Evolutionary conservation across 305 asterid genomes (phyloP).

Genomic region (Fraxinus dipetala): DNA sequence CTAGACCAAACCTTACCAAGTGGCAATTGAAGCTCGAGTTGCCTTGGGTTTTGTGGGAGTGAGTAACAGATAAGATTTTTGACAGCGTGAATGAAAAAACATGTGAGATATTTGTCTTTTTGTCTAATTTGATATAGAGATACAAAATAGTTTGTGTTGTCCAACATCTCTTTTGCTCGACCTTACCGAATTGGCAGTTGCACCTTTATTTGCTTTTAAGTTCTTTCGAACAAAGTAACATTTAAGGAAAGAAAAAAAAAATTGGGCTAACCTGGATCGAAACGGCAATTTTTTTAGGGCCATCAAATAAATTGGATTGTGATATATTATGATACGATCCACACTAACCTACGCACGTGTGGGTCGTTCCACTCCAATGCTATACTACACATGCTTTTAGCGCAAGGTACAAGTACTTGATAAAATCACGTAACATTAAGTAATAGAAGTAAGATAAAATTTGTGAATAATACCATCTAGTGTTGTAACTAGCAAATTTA

Average conservation of each 20-base stretch:
- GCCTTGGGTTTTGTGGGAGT: background rate
- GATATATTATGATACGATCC: background rate
- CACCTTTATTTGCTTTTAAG: background rate
- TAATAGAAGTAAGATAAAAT: background rate
- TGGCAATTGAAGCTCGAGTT: background rate
- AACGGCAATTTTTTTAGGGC: background rate
- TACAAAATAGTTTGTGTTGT: background rate
- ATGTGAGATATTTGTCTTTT: background rate
- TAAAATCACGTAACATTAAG: background rate
- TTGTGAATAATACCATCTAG: background rate
- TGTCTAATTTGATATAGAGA: background rate
- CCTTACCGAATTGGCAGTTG: background rate
- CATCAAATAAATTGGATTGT: background rate
- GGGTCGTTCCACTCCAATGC: background rate
- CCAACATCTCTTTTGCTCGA: background rate
- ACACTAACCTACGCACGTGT: background rate
- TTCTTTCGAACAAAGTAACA: background rate
- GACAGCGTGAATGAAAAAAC: background rate
- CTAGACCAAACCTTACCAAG: background rate
- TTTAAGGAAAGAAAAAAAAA: background rate
- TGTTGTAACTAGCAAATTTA: too few relatives aligned
- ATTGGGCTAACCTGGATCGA: background rate
- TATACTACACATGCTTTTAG: background rate
- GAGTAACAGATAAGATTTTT: background rate
- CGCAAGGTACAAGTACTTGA: background rate